These are phyloP conservation scores for Phytophthora meadii DNA, from an alignment of 352 stramenopile genomes.

Conservation along the genomic window DNA sequence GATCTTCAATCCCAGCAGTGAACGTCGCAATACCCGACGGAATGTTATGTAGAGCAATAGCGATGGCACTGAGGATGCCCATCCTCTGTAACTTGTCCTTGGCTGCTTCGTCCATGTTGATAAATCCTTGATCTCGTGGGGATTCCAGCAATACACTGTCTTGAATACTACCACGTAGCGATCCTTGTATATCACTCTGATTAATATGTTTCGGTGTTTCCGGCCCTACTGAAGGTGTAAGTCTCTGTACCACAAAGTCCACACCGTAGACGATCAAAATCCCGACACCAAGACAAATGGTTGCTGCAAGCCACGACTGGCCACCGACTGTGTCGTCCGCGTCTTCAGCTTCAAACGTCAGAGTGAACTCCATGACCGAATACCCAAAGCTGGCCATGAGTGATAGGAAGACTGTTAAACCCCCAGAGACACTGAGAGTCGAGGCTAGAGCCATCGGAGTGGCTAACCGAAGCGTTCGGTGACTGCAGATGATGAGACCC, in stretches of 20 bases:
- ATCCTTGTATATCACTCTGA: constrained; percentile 1
- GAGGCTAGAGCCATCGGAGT: constrained; percentile 61
- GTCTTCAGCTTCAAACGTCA: constrained; percentile 39
- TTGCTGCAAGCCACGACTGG: constrained; percentile 78
- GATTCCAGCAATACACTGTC: constrained; percentile 39
- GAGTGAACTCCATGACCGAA: constrained; percentile 36
- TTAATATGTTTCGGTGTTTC: constrained; percentile 17
- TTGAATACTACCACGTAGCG: constrained; percentile 21
- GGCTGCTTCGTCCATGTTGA: constrained; percentile 47
- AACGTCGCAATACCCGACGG: constrained; percentile 97
- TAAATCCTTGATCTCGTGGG: constrained; percentile 29
- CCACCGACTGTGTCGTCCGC: constrained; percentile 30
- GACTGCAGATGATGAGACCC: constrained; percentile 64
- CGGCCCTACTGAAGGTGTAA: constrained; percentile 37
- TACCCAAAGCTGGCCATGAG: constrained; percentile 70
- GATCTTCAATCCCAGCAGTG: constrained; percentile 89
- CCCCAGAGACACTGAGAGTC: constrained; percentile 64
- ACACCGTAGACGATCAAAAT: constrained; percentile 63
- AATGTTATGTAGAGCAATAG: constrained; percentile 97
- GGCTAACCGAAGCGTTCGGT: constrained; percentile 53
- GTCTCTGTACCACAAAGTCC: constrained; percentile 52
- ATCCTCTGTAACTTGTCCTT: constrained; percentile 79
- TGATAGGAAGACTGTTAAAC: constrained; percentile 80
- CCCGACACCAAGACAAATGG: constrained; percentile 84
- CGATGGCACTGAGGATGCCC: constrained; percentile 92